A percentile compares a stretch with the other conserved stretches of the same genome.
Conservation (phyloP, 2,329 filamentous ascomycete species). For the Clarireedia sp. region DNA sequence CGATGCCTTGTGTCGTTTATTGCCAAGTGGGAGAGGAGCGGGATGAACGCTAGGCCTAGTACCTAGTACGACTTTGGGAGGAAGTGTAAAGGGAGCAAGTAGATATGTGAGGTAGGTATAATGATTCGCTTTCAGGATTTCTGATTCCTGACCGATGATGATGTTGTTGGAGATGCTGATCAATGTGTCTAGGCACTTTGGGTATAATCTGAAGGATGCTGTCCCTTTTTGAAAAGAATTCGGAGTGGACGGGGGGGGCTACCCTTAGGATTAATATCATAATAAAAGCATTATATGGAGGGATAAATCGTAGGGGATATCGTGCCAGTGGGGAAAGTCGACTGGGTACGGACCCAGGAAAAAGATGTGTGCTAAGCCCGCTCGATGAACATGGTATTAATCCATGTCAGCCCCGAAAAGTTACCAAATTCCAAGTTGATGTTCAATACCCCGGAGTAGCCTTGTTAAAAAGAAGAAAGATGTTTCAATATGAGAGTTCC, state of each 20-base stretch:
- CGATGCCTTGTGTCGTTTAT: conserved; percentile 13
- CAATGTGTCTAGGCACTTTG: neutral
- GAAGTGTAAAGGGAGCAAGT: neutral
- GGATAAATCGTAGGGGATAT: neutral
- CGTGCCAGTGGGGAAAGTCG: neutral
- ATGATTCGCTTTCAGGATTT: too few relatives aligned
- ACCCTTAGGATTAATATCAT: neutral
- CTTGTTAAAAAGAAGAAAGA: neutral
- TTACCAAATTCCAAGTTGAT: neutral
- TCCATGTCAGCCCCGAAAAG: neutral
- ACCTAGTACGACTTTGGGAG: neutral
- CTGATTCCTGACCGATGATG: too few relatives aligned
- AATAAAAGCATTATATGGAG: neutral
- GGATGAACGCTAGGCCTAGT: neutral
- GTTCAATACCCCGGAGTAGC: neutral
- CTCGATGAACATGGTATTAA: neutral
- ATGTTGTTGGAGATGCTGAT: neutral
- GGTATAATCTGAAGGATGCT: neutral
- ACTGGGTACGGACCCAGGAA: neutral
- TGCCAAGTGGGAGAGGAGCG: conserved; percentile 5
- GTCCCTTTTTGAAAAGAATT: neutral
- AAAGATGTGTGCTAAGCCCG: neutral
- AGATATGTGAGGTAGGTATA: too few relatives aligned
- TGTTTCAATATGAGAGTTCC: too few relatives aligned
- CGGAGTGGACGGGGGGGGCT: neutral